These are phyloP conservation scores for Trametes pubescens DNA, from an alignment of 1,284 basidiomycete species.

Conservation along the genomic window DNA sequence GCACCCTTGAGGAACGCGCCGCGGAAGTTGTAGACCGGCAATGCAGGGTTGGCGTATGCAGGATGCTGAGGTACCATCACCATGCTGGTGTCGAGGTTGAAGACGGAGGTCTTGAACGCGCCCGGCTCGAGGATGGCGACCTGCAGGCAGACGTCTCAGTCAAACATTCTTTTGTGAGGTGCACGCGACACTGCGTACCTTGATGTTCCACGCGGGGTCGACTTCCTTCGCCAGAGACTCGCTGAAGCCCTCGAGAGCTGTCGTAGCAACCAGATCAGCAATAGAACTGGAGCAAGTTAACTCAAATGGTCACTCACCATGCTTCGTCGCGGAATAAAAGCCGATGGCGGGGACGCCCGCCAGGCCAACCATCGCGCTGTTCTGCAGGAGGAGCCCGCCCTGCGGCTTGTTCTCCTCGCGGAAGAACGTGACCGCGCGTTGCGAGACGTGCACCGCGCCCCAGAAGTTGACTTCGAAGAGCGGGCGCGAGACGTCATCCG, in stretches of 20 bases:
- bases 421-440: background rate
- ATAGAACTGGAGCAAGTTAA: background rate
- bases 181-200: background rate
- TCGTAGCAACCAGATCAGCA: background rate
- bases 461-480: background rate
- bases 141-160: background rate
- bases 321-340: background rate
- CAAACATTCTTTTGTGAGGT: background rate
- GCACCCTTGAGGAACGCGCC: conserved; percentile 1
- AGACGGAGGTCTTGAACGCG: background rate
- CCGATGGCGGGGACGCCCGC: no score
- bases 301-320: background rate
- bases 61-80: background rate
- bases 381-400: background rate
- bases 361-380: no score
- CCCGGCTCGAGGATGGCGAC: background rate
- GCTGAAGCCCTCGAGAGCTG: background rate
- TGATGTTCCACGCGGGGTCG: background rate
- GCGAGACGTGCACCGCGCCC: background rate
- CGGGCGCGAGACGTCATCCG: background rate
- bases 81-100: conserved; percentile 1
- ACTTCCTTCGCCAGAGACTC: background rate
- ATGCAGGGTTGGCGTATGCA: background rate
- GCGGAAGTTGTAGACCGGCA: background rate
- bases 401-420: background rate